Conservation (phyloP, 257 asterid species). For the Penstemon newberryi region DNA sequence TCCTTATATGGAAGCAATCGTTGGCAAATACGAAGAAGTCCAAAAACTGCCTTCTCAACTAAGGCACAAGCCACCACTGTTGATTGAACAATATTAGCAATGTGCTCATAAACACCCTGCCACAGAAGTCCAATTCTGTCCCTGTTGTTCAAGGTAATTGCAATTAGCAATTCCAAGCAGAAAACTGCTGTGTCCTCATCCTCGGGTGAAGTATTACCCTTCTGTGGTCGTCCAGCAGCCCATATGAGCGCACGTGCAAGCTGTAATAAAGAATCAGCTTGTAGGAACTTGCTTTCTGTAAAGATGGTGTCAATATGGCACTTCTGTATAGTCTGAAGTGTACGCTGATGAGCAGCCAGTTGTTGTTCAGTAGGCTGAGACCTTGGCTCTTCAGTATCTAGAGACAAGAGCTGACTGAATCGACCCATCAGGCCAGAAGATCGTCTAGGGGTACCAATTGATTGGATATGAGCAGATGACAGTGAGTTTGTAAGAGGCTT, state of each 20-base stretch:
- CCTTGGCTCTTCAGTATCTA: conserved; percentile 92
- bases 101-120: conserved; percentile 95
- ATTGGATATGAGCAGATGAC: conserved; percentile 73
- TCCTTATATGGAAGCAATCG: conserved; percentile 89
- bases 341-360: conserved; percentile 96
- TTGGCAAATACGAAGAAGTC: conserved; percentile 91
- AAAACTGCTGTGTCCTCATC: conserved; percentile 97
- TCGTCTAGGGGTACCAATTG: conserved; percentile 88
- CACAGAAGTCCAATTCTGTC: conserved; percentile 89
- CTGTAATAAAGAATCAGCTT: conserved; percentile 82
- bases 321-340: conserved; percentile 90
- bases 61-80: conserved; percentile 92
- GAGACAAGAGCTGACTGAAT: conserved; percentile 90
- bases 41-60: conserved; percentile 93
- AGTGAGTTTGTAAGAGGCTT: conserved; percentile 74
- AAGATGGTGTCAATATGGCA: conserved; percentile 93
- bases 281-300: conserved; percentile 88
- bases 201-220: conserved; percentile 82
- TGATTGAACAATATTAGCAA: conserved; percentile 82
- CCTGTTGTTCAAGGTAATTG: conserved; percentile 82
- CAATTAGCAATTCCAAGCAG: conserved; percentile 91
- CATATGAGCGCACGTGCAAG: conserved; percentile 91
- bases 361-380: conserved; percentile 95
- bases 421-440: conserved; percentile 97
- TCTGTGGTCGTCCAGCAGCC: conserved; percentile 95